Evolutionary conservation across 2,329 filamentous ascomycete species (phyloP), one percentile per base, ranked within the genome.

Genomic region (Zasmidium angulare): DNA sequence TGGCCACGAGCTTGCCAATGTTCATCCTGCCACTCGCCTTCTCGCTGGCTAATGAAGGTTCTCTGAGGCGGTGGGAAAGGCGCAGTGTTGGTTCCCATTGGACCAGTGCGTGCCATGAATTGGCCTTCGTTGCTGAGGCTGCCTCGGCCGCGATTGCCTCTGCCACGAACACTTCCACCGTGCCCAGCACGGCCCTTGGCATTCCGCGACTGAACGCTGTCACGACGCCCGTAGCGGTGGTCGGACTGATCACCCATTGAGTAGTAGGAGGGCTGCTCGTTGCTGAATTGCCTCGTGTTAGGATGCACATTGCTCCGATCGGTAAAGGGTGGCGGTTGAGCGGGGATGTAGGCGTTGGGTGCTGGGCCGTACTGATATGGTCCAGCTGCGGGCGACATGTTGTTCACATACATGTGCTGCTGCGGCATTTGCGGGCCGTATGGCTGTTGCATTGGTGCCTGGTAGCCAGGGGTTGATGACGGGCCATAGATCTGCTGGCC

Each of bases 221-320:
- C 53, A 7, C 20, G 53, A 12, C 48, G 49, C 48, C 53, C 24
- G 21, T 20, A 29, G 19, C 19, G 31, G 3, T 22, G 9, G 6
- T 50, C 31, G 21, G 46, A 2, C 26, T 49, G 23, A 19, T 36
- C n/a, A 3, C 50, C 54, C 7, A n/a, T 17, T 14, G 23, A 17
- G 22, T 23, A 17, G 22, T 23, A 46, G 49, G 49, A 46, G 3
- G 9, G 9, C 24, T 49, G 49, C 36, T 58, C 43, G 49, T 46
- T 52, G 31, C 7, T 31, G 50, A 21, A 53, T 11, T 20, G 22
- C n/a, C 21, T 21, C 31, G 19, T 22, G n/a, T 49, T 29, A 17
- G 22, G 23, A 23, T 40, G 52, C 22, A 56, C 21, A 43, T 58
- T 58, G 50, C 50, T 54, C 11, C 51, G 57, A 23, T 59, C 52